A percentile compares a stretch with the other conserved stretches of the same genome.
Evolutionary conservation across 2,329 filamentous ascomycete species (phyloP).

Genomic region (Zymoseptoria ardabiliae): DNA sequence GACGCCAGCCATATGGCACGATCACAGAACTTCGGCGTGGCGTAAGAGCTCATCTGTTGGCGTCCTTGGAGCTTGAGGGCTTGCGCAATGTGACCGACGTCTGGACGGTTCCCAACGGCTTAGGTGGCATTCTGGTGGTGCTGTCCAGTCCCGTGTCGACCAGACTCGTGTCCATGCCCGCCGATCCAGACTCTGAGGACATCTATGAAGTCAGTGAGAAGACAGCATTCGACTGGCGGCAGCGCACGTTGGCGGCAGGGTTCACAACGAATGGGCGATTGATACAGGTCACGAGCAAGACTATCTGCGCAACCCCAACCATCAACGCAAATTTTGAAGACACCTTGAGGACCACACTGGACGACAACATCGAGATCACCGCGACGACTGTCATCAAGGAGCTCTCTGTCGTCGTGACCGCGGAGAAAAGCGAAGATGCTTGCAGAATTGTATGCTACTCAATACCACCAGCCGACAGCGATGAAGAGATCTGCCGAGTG

Average conservation of each 20-base stretch:
- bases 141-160: slow-evolving; percentile 29
- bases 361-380: slow-evolving; percentile 12
- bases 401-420: slow-evolving; percentile 11
- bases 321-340: slow-evolving; percentile 25
- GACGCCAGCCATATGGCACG: slow-evolving; percentile 37
- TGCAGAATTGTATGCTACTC: slow-evolving; percentile 9
- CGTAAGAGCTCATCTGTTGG: slow-evolving; percentile 31
- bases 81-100: slow-evolving; percentile 26
- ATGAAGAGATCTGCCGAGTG: slow-evolving; percentile 1
- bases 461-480: slow-evolving; percentile 5
- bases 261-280: slow-evolving; percentile 16
- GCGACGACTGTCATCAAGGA: slow-evolving; percentile 19
- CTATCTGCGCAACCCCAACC: slow-evolving; percentile 16
- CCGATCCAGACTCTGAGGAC: slow-evolving; percentile 14
- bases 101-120: slow-evolving; percentile 32
- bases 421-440: slow-evolving; percentile 6
- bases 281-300: slow-evolving; percentile 24
- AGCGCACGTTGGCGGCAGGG: slow-evolving; percentile 22
- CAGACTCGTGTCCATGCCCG: slow-evolving; percentile 10
- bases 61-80: slow-evolving; percentile 18
- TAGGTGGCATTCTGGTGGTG: slow-evolving; percentile 30
- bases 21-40: slow-evolving; percentile 39
- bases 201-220: slow-evolving; percentile 9
- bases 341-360: slow-evolving; percentile 8
- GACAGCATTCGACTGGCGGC: slow-evolving; percentile 18